Base-by-base conservation (phyloP, 495 filamentous ascomycete species). In the Daldinia grandis region DNA sequence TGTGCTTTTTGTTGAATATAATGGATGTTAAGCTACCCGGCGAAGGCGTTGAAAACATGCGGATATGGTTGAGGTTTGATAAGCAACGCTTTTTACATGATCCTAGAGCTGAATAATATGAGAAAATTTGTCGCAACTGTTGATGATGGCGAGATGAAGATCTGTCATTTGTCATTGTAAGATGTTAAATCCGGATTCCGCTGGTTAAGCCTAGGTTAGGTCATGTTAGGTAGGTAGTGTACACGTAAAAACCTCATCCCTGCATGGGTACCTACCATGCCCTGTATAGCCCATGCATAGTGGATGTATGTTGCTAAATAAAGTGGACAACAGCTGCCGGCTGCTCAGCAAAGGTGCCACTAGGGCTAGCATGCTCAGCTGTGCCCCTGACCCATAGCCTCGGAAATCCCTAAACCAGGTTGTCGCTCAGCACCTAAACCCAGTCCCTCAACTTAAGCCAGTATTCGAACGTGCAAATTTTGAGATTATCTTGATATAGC, bases 381-480 rank as follows among this genome's bases (percentile, higher is more conserved):
- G 49, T 68, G 56, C 70, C 61, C 64, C 64, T 68, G 64, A 73
- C 62, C 70, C 70, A 58, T 73, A 68, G 64, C 65, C 60, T 73
- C 64, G 64, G 70, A 68, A 68, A 60, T 68, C 24, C 37, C 58
- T 67, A 67, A 62, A 42, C 44, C 35, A 64, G 59, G 57, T 57
- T 38, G 47, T 30, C 30, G 25, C 12, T 53, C 6, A 49, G 42
- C 21, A 49, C 42, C 42, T 24, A 24, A 49, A 14, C 42, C 21
- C 3, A 49, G 42, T 24, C 17, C 3, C 19, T 49, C n/a, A 24
- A 9, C 42, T 19, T n/a, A 8, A 50, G 33, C 12, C 10, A 35
- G 28, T 30, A 30, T 12, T 14, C 5, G 3, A 25, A 24, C 6
- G 27, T 30, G 49, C 49, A 53, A 53, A 53, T 30, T 53, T 53